A percentile compares a stretch with the other conserved stretches of the same genome.
phyloP scores from a whole-genome alignment of 148 eudicot species.

The Oxyria digyna region DNA sequence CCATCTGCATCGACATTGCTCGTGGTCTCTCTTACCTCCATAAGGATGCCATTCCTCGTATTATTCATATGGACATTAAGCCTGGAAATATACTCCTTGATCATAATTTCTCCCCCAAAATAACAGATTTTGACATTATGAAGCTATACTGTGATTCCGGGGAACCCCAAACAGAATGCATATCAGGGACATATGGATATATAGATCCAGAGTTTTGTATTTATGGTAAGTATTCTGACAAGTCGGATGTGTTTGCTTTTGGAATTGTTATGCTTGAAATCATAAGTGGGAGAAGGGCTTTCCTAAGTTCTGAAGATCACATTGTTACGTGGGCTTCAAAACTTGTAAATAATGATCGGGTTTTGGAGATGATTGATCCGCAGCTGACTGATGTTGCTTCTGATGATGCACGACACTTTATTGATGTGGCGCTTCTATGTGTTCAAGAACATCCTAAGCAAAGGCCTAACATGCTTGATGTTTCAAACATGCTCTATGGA shows the following conservation, averaged over 20 bases:
- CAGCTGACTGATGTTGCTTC: neutral
- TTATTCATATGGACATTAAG: conserved; percentile 31
- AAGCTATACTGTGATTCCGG: neutral
- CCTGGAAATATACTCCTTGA: neutral
- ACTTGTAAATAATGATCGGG: neutral
- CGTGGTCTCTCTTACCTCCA: conserved; percentile 73
- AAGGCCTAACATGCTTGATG: neutral
- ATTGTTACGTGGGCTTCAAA: neutral
- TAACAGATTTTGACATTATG: neutral
- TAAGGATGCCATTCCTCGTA: conserved; percentile 39
- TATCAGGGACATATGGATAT: conserved; percentile 88
- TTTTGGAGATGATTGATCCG: neutral
- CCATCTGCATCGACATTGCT: conserved; percentile 74
- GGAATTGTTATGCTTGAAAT: conserved; percentile 85
- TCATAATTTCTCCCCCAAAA: neutral
- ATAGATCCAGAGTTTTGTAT: conserved; percentile 79
- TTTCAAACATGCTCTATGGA: neutral
- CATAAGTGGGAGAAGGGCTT: conserved; percentile 43
- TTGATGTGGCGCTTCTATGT: neutral
- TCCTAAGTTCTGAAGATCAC: too few relatives aligned
- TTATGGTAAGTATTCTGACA: conserved; percentile 60
- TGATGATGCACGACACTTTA: neutral
- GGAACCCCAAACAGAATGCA: conserved; percentile 52
- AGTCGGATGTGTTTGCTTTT: conserved; percentile 87
- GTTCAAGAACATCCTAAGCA: neutral